Evolutionary conservation across 768 basidiomycete genomes (phyloP).

Genomic region (Leccinum variicolor): DNA sequence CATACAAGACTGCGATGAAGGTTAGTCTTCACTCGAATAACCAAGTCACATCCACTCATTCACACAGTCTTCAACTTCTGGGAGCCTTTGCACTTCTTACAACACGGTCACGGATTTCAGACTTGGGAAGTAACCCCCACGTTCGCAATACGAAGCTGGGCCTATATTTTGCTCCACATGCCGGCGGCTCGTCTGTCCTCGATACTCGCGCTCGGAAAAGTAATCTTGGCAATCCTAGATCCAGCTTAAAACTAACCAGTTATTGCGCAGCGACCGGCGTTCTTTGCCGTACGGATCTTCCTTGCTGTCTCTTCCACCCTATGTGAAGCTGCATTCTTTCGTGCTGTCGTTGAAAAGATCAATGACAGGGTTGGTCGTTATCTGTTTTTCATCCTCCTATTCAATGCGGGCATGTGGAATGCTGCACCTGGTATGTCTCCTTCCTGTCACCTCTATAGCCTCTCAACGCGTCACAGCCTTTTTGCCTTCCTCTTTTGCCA

Average conservation of each 20-base stretch:
- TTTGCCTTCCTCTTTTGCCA: slow-evolving; percentile 92
- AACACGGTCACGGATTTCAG: slow-evolving; percentile 86
- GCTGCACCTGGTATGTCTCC: slow-evolving; percentile 64
- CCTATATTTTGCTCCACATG: slow-evolving; percentile 84
- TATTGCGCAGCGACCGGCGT: slow-evolving; percentile 65
- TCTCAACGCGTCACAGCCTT: slow-evolving; percentile 56
- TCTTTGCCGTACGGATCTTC: slow-evolving; percentile 84
- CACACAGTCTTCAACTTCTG: slow-evolving; percentile 95
- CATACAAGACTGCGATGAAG: slow-evolving; percentile 96
- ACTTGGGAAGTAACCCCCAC: slow-evolving; percentile 96
- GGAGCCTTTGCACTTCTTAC: slow-evolving; percentile 94
- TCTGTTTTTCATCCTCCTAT: slow-evolving; percentile 78
- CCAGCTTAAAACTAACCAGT: slow-evolving; percentile 12
- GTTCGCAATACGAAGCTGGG: slow-evolving; percentile 93
- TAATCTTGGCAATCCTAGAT: slow-evolving; percentile 29
- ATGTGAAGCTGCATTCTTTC: slow-evolving; percentile 81
- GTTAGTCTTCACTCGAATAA: slow-evolving; percentile 36
- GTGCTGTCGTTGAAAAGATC: slow-evolving; percentile 73
- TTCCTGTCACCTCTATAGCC: not conserved
- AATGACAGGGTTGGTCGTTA: slow-evolving; percentile 94
- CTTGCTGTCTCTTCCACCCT: slow-evolving; percentile 70
- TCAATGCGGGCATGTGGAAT: slow-evolving; percentile 94
- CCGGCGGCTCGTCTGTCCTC: slow-evolving; percentile 59
- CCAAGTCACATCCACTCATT: not conserved
- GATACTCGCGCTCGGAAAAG: slow-evolving; percentile 69